Evolutionary conservation across 805 yeast genomes (phyloP).

Genomic region (Kluyveromyces nonfermentans): DNA sequence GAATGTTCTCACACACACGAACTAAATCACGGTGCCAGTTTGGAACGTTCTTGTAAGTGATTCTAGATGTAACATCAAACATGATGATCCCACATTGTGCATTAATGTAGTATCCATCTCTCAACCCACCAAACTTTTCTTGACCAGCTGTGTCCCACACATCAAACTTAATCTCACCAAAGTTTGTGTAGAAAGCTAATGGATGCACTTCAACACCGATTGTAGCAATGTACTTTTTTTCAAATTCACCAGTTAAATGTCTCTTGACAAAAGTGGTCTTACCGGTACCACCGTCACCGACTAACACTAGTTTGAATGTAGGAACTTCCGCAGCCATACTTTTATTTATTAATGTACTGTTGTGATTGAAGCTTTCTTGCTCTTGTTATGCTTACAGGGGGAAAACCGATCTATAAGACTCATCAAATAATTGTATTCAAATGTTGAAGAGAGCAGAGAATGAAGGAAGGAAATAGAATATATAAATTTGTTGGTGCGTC

Average conservation of each 20-base stretch:
- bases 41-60: conserved; percentile 99
- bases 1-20: conserved; percentile 99
- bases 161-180: conserved; percentile 96
- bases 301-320: conserved; percentile 94
- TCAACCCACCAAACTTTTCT: conserved; percentile 98
- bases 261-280: conserved; percentile 99
- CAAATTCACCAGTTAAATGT: conserved; percentile 98
- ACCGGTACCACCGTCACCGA: conserved; percentile 99
- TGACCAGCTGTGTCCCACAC: conserved; percentile 99
- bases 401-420: too few species aligned
- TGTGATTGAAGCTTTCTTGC: too few species aligned
- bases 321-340: conserved; percentile 78
- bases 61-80: conserved; percentile 99
- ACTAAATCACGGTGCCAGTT: conserved; percentile 99
- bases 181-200: conserved; percentile 94
- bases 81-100: conserved; percentile 99
- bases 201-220: conserved; percentile 99
- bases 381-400: too few species aligned
- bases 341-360: conserved; percentile 1
- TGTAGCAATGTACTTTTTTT: conserved; percentile 97
- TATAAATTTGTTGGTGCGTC: too few species aligned
- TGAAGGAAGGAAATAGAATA: too few species aligned
- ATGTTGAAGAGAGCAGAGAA: too few species aligned
- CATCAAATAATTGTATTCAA: too few species aligned
- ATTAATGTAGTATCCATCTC: conserved; percentile 99